Evolutionary conservation across 2,329 filamentous ascomycete species (phyloP).

Genomic region (Helotiales sp.): DNA sequence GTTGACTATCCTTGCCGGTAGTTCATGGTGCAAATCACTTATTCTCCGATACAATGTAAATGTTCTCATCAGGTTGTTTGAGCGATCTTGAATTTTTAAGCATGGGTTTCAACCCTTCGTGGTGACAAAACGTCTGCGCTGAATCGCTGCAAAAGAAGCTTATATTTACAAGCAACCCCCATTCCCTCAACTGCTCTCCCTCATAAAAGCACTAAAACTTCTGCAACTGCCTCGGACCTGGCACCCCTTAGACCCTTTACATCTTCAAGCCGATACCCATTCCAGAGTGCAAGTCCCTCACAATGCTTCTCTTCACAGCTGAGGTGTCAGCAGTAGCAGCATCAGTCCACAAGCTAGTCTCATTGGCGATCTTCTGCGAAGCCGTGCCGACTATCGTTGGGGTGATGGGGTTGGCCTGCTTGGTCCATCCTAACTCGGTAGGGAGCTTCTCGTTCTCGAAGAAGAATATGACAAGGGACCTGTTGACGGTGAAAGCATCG

Average conservation of each 20-base stretch:
- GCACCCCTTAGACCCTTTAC: not conserved
- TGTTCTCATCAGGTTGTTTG: too few relatives aligned
- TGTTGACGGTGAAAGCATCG: constrained; percentile 39
- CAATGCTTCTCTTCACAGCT: not conserved
- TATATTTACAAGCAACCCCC: too few relatives aligned
- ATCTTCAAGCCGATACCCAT: not conserved
- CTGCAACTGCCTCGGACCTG: not conserved
- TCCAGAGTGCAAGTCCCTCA: constrained; percentile 7
- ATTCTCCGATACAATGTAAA: too few relatives aligned
- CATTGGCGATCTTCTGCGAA: constrained; percentile 9
- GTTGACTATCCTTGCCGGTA: too few relatives aligned
- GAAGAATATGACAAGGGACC: constrained; percentile 44
- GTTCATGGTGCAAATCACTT: too few relatives aligned
- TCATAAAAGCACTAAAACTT: not conserved
- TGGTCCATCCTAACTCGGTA: constrained; percentile 41
- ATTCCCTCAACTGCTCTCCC: too few relatives aligned
- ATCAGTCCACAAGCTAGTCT: constrained; percentile 13
- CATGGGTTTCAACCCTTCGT: too few relatives aligned
- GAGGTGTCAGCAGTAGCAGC: not conserved
- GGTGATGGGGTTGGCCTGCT: constrained; percentile 13
- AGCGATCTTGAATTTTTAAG: too few relatives aligned
- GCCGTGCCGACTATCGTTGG: constrained; percentile 7
- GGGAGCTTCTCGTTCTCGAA: constrained; percentile 48
- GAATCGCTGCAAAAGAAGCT: too few relatives aligned
- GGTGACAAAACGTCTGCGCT: too few relatives aligned